phyloP scores from a whole-genome alignment of 805 yeast genomes.

The Schwanniomyces pseudopolymorphus region DNA sequence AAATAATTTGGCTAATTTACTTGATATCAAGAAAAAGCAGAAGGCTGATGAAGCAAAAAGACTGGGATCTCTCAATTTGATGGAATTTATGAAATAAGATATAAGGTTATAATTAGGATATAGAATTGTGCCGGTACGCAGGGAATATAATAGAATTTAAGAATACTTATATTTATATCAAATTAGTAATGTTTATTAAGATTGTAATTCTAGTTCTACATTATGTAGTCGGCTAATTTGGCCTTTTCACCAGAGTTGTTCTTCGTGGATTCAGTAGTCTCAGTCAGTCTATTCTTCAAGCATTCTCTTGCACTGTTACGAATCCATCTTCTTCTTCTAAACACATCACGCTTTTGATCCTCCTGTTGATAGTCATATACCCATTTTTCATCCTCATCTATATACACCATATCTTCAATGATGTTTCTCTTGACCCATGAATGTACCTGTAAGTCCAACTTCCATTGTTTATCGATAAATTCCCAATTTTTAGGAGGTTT shows the following conservation, averaged over 20 bases:
- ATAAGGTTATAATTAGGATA: not conserved
- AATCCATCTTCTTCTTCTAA: constrained; percentile 69
- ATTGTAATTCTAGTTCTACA: not conserved
- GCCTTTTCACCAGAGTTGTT: not conserved
- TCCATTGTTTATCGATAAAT: constrained; percentile 56
- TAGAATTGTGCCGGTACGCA: not conserved
- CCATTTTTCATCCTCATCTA: constrained; percentile 82
- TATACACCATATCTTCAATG: constrained; percentile 50
- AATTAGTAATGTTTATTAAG: too few species aligned
- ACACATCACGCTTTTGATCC: constrained; percentile 35
- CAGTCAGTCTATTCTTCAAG: not conserved
- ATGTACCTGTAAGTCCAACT: constrained; percentile 59
- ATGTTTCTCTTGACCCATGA: constrained; percentile 60
- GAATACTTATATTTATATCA: too few species aligned
- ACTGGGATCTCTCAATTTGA: constrained; percentile 42
- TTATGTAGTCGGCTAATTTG: constrained; percentile 3
- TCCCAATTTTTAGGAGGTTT: constrained; percentile 63
- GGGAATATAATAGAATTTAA: too few species aligned
- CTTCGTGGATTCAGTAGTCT: not conserved
- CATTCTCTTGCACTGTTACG: constrained; percentile 34
- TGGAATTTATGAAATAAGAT: constrained; percentile 45
- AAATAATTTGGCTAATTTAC: constrained; percentile 41
- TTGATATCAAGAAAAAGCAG: constrained; percentile 40
- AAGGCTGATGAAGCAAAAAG: constrained; percentile 24
- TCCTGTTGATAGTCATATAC: constrained; percentile 60